Evolutionary conservation across 169 alveolate species (phyloP), one percentile per base, ranked within the genome.

Genomic region (Perkinsus olseni): DNA sequence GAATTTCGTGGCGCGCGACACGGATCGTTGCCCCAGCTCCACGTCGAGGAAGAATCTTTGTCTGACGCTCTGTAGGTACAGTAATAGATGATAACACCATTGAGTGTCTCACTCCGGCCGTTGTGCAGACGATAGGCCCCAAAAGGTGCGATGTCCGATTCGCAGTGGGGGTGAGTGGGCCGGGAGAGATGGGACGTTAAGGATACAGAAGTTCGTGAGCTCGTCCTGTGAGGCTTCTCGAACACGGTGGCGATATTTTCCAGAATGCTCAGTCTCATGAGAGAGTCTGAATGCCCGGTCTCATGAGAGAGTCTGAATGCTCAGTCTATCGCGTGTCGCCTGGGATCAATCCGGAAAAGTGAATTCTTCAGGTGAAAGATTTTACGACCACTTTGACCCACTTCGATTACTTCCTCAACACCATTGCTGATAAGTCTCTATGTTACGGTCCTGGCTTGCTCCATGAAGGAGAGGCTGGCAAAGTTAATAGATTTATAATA

Each of bases 371-470:
- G 82, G 82, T 24, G 28, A 62, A 62, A 62, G 82, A 62, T 62
- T 62, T 62, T 24, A 62, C 82, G 28, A 62, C 82, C 17, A 62
- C 82, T 3, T 4, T 62, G 8, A 62, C 96, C 93, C 94, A 96
- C 51, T 98, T 97, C 96, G 92, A 96, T 74, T 98, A 97, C 95
- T 98, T 96, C 96, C 95, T 97, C 96, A 98, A 98, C 95, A 96
- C 99, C 31, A 96, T 97, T 91, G 99, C 98, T 13, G 96, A 96
- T 93, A 97, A 97, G 95, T 96, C 98, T 38, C 96, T 98, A 28
- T 98, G 98, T 94, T 98, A 96, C 95, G 99, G 99, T 38, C 99
- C 99, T 0, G 99, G 99, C 48, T 96, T 98, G 24, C 96, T 98
- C 90, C 48, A 94, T 50, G 99, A 97, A 10, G 98, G 97, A 74